Evolutionary conservation across 257 asterid species (phyloP).

Genomic region (Paraleonurus japonicus): DNA sequence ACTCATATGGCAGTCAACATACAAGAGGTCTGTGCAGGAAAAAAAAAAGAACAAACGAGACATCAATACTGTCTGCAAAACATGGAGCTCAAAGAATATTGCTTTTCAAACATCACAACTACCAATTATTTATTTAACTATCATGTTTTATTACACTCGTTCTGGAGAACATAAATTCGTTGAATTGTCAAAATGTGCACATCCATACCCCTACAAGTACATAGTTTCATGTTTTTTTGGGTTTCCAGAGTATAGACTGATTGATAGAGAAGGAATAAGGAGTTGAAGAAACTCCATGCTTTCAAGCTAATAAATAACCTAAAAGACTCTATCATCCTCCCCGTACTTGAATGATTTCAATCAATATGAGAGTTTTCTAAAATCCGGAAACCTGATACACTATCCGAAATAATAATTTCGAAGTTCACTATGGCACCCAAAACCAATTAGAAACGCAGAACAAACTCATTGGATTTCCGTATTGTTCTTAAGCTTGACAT

Average conservation of each 20-base stretch:
- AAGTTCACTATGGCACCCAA: background rate
- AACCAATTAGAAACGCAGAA: slow-evolving; percentile 3
- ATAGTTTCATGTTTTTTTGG: background rate
- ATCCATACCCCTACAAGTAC: background rate
- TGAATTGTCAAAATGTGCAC: background rate
- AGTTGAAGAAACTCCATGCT: background rate
- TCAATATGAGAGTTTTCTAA: background rate
- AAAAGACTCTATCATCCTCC: background rate
- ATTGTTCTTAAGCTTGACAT: background rate
- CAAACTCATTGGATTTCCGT: background rate
- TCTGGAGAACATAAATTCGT: background rate
- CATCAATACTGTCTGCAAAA: background rate
- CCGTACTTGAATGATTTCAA: background rate
- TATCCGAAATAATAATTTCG: background rate
- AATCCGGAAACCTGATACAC: background rate
- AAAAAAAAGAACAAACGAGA: background rate
- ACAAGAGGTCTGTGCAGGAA: background rate
- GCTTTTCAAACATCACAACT: background rate
- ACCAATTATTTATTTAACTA: background rate
- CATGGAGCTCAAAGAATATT: background rate
- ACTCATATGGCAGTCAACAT: background rate
- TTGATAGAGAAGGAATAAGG: background rate
- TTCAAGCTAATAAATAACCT: background rate
- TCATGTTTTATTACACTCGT: background rate
- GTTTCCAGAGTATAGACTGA: background rate